phyloP scores from a whole-genome alignment of 768 basidiomycete genomes.

The Tricholoma sp. region DNA sequence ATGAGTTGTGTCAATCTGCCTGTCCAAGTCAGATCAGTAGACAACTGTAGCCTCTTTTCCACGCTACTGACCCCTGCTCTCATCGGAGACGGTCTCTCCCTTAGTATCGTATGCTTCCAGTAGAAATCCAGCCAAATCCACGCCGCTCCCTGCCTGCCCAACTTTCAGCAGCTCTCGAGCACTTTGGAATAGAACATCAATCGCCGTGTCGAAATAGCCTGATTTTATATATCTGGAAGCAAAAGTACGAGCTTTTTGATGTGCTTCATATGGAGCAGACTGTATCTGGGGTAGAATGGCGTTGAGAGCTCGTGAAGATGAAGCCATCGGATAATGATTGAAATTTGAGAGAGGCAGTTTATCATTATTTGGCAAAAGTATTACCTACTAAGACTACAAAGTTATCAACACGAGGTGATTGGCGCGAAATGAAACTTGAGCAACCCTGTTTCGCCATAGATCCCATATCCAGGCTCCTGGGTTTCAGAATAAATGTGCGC shows the following conservation, averaged over 20 bases:
- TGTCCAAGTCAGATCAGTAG: conserved; percentile 28
- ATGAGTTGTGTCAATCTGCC: conserved; percentile 89
- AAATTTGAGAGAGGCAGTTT: background rate
- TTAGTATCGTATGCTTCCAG: conserved; percentile 80
- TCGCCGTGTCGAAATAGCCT: conserved; percentile 76
- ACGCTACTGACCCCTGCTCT: conserved; percentile 64
- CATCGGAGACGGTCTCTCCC: conserved; percentile 66
- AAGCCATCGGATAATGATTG: conserved; percentile 16
- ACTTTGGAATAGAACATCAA: conserved; percentile 89
- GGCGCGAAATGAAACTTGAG: conserved; percentile 65
- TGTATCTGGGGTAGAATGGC: conserved; percentile 73
- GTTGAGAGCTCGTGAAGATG: conserved; percentile 58
- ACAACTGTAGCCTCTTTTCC: background rate
- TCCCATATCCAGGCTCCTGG: conserved; percentile 66
- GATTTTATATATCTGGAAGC: conserved; percentile 84
- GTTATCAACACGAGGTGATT: conserved; percentile 48
- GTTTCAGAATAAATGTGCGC: conserved; percentile 72
- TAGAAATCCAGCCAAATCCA: conserved; percentile 76
- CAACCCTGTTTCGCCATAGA: conserved; percentile 43
- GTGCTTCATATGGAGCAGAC: conserved; percentile 84
- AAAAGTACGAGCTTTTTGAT: conserved; percentile 95
- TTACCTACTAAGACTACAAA: too few relatives aligned
- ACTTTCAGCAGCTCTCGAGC: conserved; percentile 84
- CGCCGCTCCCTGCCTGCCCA: conserved; percentile 85
- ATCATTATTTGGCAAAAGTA: background rate